A percentile compares a stretch with the other conserved stretches of the same genome.
Evolutionary conservation across 768 basidiomycete genomes (phyloP).

Genomic region (Hirschioporus abietinus): DNA sequence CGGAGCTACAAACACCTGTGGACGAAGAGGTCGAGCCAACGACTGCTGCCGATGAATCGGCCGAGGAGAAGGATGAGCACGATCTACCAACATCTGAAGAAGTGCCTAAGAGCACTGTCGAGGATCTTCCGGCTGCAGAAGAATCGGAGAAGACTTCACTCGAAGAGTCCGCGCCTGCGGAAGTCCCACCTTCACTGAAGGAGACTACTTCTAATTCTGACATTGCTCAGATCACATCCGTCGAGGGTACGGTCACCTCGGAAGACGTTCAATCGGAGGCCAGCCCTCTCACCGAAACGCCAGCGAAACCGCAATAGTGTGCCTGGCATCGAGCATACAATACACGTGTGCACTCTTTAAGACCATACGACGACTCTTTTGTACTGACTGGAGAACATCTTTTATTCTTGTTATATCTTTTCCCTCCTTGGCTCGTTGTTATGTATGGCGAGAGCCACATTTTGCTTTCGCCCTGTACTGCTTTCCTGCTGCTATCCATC

Average conservation of each 20-base stretch:
- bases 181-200: conserved; percentile 18
- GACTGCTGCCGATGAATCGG: conserved; percentile 3
- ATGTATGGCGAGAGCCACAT: not conserved
- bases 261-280: not conserved
- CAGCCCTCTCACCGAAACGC: not conserved
- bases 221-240: not conserved
- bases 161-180: conserved; percentile 7
- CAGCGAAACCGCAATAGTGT: not conserved
- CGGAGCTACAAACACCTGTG: not conserved
- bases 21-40: not conserved
- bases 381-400: not conserved
- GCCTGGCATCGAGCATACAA: not conserved
- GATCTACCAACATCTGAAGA: conserved; percentile 23
- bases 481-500: not conserved
- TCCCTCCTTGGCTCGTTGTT: not conserved
- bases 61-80: conserved; percentile 5
- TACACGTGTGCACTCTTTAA: not conserved
- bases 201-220: conserved; percentile 8
- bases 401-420: not conserved
- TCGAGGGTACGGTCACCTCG: not conserved
- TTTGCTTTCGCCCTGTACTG: not conserved
- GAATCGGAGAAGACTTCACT: not conserved
- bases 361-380: not conserved
- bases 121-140: not conserved
- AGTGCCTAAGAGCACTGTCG: conserved; percentile 17